Conservation (phyloP, 371 early-diverging fungal species). For the Haplosporangium sp. region DNA sequence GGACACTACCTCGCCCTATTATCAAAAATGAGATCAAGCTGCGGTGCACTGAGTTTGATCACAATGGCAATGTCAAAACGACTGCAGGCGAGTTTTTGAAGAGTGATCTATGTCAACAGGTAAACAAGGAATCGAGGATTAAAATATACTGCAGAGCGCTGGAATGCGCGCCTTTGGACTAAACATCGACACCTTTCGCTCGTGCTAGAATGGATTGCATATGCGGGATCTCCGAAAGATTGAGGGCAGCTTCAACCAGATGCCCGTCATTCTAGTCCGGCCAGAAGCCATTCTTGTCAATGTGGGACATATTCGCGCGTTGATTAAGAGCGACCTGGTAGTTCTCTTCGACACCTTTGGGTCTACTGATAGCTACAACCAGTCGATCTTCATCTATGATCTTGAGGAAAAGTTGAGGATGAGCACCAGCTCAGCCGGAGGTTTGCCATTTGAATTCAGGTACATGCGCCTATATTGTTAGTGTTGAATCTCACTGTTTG, state of each 20-base stretch:
- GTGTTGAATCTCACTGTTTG: not conserved
- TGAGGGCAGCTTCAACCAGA: conserved; percentile 81
- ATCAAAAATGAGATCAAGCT: conserved; percentile 58
- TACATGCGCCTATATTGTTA: conserved; percentile 22
- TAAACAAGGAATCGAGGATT: not conserved
- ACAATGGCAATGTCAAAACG: conserved; percentile 73
- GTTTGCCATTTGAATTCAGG: conserved; percentile 80
- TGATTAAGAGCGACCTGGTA: conserved; percentile 84
- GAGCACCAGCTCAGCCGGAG: conserved; percentile 59
- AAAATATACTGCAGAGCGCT: not conserved
- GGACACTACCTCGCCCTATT: conserved; percentile 42
- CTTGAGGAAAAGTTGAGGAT: conserved; percentile 77
- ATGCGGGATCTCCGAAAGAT: conserved; percentile 85
- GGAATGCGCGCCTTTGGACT: not conserved
- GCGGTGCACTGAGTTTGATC: conserved; percentile 77
- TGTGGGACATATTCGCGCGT: conserved; percentile 80
- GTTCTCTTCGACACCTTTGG: conserved; percentile 82
- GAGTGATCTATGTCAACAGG: conserved; percentile 76
- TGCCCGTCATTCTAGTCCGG: conserved; percentile 89
- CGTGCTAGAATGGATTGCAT: conserved; percentile 71
- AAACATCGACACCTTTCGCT: not conserved
- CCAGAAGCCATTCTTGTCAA: conserved; percentile 86
- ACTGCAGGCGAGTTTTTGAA: conserved; percentile 84
- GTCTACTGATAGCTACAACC: conserved; percentile 73
- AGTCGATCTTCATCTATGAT: conserved; percentile 83